Evolutionary conservation across 192 early-diverging fungal species (phyloP), one percentile per base, ranked within the genome.

Genomic region (Entophlyctis luteolus): DNA sequence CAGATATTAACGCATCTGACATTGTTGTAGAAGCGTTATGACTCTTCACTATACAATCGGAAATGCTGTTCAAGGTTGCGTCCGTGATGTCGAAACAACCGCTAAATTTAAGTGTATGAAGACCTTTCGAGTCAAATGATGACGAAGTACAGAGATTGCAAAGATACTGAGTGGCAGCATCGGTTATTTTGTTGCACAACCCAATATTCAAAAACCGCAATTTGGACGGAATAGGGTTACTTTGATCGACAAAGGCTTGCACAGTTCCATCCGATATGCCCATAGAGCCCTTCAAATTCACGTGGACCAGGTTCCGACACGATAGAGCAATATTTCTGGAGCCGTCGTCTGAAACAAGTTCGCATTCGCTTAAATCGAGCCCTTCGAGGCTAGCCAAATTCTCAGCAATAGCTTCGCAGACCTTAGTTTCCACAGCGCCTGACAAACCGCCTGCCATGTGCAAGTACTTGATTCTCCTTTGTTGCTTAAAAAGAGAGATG

Each of bases 31-130:
- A 16, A 10, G 58, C 28, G 8, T 8, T 57, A 31, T 31, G 22
- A 31, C 39, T 32, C 5, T 16, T 52, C 49, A 52, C 8, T 18
- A 23, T 25, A 25, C 49, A 16, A 45, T 16, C 18, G 4, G 38
- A 4, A 10, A 67, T 8, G 37, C 16, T 6, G 12, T 22, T 14
- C 10, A 67, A 25, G 2, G 65, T 18, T 22, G 29, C 54, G 38
- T 67, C 65, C 1, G 20, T 55, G 8, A 67, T 48, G 5, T 68
- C 34, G 46, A 48, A 33, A 46, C 67, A 68, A 8, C 67, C 67
- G 42, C 62, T 65, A 33, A 65, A 34, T 53, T 65, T 65, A 2
- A 65, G 14, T 31, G 62, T 65, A 27, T 65, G 62, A 10, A 65
- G 2, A 6, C 62, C 62, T 8, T n/a, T 10, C 10, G 10, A 10